Conservation (phyloP, 176 grass and related monocot species). For the Stipa capillata region DNA sequence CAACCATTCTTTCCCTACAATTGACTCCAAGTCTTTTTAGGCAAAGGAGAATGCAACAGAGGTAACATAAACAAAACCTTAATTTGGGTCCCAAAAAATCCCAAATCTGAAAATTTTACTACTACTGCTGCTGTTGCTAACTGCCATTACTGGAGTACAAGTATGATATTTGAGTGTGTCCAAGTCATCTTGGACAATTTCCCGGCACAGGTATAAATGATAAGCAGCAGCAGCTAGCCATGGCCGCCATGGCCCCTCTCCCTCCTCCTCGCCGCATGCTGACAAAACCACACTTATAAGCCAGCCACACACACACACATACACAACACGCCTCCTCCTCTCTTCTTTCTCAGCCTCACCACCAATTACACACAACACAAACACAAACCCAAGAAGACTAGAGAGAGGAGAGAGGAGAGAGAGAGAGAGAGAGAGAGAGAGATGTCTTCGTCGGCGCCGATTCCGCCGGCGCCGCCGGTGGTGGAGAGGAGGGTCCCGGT, state of each 20-base stretch:
- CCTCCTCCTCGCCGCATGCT: neutral
- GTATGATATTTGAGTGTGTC: too few relatives aligned
- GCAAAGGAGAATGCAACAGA: too few relatives aligned
- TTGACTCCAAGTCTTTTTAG: too few relatives aligned
- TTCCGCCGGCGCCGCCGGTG: neutral
- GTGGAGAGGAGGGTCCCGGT: slow-evolving; percentile 23
- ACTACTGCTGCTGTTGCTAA: too few relatives aligned
- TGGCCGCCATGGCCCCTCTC: neutral
- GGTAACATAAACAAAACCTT: too few relatives aligned
- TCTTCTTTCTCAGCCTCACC: neutral
- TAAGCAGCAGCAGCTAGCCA: too few relatives aligned
- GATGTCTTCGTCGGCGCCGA: slow-evolving; percentile 14
- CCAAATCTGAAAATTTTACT: too few relatives aligned
- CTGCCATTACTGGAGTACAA: too few relatives aligned
- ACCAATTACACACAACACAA: neutral
- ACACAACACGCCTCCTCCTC: neutral
- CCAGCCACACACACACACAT: slow-evolving; percentile 21
- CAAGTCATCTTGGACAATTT: slow-evolving; percentile 17
- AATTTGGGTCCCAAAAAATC: too few relatives aligned
- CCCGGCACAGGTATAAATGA: slow-evolving; percentile 30
- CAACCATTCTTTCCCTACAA: too few relatives aligned
- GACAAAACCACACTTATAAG: slow-evolving; percentile 34
- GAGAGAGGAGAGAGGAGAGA: neutral
- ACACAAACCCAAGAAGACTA: neutral
- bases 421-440: neutral